Base-by-base conservation (phyloP, 2,329 filamentous ascomycete species). In the Hortaea werneckii region DNA sequence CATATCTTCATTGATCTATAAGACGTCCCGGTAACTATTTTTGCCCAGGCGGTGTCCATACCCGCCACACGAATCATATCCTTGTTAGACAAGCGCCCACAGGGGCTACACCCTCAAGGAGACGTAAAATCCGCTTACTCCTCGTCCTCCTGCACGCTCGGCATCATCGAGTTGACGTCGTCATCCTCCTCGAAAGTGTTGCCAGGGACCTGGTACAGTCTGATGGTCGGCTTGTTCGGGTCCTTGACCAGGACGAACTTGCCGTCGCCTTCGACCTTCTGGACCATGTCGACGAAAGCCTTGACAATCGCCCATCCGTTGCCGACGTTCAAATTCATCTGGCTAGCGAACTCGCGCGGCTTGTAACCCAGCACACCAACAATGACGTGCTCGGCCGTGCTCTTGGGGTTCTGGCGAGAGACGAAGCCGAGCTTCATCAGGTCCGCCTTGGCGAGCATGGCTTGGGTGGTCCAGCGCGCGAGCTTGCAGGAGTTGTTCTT, bases 401-500 rank as follows among this genome's bases (percentile, higher is more conserved):
- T 81, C 74, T 92, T 90, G 56, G 92, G 90, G 75, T 90, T 95
- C 58, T 82, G 79, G 61, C 92, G 88, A 44, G 90, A 95, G 53
- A 98, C 88, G 72, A 98, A 98, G 37, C 87, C 92, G 67, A 98
- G 82, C 77, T 96, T 98, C 88, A 98, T 95, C 56, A 88, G 77
- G 65, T 98, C 92, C n/a, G 92, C 89, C 72, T 89, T 89, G 66
- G 90, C 89, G 48, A 98, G 80, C 63, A 98, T 95, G 63, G 85
- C 87, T 76, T 98, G 92, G 38, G 90, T 87, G 29, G 92, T 95
- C 92, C 92, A 98, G 66, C 92, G 78, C 48, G 92, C 92, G 52
- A 98, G 82, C 77, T 98, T 98, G 84, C 87, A 94, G 64, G 82
- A 88, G 79, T 98, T 98, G 80, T 98, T 98, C 86, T 98, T 98